Evolutionary conservation across 2,329 filamentous ascomycete species (phyloP).

Genomic region (Aspergillus clavatus): DNA sequence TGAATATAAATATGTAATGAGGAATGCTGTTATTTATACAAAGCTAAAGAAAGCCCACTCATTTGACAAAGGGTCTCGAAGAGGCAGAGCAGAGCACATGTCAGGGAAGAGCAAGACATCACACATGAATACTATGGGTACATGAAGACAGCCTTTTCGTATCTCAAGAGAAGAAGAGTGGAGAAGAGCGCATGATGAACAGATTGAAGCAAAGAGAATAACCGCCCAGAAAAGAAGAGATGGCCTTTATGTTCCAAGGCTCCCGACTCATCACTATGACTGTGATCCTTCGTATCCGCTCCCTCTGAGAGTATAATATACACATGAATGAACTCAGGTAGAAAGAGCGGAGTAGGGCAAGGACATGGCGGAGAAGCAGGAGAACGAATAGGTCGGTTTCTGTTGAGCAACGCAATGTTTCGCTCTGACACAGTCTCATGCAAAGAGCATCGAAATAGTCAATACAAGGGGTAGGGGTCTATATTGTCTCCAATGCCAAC

Average conservation of each 20-base stretch:
- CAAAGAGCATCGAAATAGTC: conserved; percentile 13
- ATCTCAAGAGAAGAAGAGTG: conserved; percentile 12
- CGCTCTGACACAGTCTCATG: background rate
- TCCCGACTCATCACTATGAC: background rate
- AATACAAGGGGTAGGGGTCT: conserved; percentile 18
- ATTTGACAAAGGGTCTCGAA: no score
- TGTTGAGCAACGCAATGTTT: background rate
- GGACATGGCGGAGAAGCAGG: background rate
- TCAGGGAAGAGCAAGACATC: conserved; percentile 6
- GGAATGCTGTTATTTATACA: no score
- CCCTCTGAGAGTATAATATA: conserved; percentile 7
- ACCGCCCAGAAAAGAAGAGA: background rate
- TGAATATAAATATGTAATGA: no score
- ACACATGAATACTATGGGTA: conserved; percentile 12
- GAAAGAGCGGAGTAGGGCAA: background rate
- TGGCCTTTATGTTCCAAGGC: background rate
- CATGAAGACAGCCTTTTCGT: conserved; percentile 10
- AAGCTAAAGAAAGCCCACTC: no score
- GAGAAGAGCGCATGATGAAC: conserved; percentile 15
- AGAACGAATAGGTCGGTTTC: background rate
- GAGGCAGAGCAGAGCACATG: no score
- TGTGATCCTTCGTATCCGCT: background rate
- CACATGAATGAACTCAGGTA: conserved; percentile 1
- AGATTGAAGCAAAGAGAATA: background rate
- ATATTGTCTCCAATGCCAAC: conserved; percentile 14